A percentile compares a stretch with the other conserved stretches of the same genome.
Evolutionary conservation across 495 filamentous ascomycete species (phyloP).

Genomic region (Penicillium bialowiezense): DNA sequence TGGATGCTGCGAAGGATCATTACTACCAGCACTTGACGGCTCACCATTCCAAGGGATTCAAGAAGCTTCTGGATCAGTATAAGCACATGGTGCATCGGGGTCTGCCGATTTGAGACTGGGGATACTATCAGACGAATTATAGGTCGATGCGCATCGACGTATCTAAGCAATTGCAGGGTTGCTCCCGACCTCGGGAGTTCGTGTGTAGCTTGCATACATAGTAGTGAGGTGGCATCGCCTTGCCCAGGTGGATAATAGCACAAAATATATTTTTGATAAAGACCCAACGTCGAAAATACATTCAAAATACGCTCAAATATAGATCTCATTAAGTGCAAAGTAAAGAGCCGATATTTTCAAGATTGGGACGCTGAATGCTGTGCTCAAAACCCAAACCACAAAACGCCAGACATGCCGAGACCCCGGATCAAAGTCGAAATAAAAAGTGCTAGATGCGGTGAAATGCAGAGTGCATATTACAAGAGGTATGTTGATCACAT

Average conservation of each 20-base stretch:
- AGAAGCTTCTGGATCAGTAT: conserved; percentile 18
- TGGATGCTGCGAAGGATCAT: conserved; percentile 32
- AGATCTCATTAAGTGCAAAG: conserved; percentile 10
- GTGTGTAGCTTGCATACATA: too few relatives aligned
- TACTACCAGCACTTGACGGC: conserved; percentile 30
- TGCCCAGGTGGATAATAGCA: too few relatives aligned
- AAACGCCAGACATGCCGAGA: conserved; percentile 35
- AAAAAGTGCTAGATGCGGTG: conserved; percentile 10
- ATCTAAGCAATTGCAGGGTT: too few relatives aligned
- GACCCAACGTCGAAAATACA: background rate
- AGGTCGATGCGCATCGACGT: too few relatives aligned
- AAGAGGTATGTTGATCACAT: conserved; percentile 57
- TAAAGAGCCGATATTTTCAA: conserved; percentile 3
- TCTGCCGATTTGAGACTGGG: background rate
- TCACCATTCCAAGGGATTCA: conserved; percentile 20
- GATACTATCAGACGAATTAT: too few relatives aligned
- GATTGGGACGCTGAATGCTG: conserved; percentile 25
- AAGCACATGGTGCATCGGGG: conserved; percentile 14
- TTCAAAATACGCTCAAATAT: background rate
- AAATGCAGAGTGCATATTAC: conserved; percentile 22
- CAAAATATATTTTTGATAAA: background rate
- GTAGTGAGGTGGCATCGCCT: too few relatives aligned
- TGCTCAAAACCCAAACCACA: conserved; percentile 10
- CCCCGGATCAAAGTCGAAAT: conserved; percentile 8
- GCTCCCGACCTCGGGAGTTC: too few relatives aligned